Evolutionary conservation across 2,329 filamentous ascomycete genomes (phyloP).

Genomic region (Thermoascus crustaceus): DNA sequence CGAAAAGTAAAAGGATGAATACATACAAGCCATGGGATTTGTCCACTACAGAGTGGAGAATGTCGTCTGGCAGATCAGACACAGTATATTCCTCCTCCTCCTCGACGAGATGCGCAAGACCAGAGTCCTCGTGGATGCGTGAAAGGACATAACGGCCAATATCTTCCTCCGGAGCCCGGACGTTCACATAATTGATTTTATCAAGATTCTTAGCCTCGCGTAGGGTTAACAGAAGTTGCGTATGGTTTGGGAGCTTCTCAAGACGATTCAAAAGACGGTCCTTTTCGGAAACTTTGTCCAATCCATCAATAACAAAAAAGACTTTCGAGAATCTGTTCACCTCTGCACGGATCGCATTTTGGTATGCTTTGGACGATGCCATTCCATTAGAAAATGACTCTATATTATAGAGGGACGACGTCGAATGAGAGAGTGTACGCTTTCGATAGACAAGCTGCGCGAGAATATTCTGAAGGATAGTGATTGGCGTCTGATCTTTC

Average conservation of each 20-base stretch:
- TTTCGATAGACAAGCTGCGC: conserved; percentile 25
- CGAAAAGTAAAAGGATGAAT: not conserved
- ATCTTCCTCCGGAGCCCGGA: conserved; percentile 12
- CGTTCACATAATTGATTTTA: conserved; percentile 10
- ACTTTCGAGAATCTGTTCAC: conserved; percentile 23
- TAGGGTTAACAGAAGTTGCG: conserved; percentile 22
- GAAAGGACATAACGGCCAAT: conserved; percentile 13
- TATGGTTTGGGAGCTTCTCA: conserved; percentile 24
- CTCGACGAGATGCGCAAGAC: conserved; percentile 7
- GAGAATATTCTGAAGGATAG: conserved; percentile 17
- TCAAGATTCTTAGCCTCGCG: conserved; percentile 13
- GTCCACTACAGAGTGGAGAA: conserved; percentile 13
- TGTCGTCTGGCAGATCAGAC: conserved; percentile 8
- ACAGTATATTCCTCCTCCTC: conserved; percentile 4
- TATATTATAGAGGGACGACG: conserved; percentile 16
- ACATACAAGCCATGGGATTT: conserved; percentile 22
- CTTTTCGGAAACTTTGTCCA: conserved; percentile 22
- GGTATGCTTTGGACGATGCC: conserved; percentile 22
- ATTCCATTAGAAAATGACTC: conserved; percentile 13
- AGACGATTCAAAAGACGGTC: conserved; percentile 21
- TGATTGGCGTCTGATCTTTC: conserved; percentile 13
- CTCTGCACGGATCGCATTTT: conserved; percentile 24
- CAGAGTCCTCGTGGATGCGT: conserved; percentile 11
- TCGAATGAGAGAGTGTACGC: conserved; percentile 16
- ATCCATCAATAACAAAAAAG: conserved; percentile 22